Evolutionary conservation across 2,329 filamentous ascomycete genomes (phyloP), one percentile per base, ranked within the genome.

Genomic region (Epichloe sp.): DNA sequence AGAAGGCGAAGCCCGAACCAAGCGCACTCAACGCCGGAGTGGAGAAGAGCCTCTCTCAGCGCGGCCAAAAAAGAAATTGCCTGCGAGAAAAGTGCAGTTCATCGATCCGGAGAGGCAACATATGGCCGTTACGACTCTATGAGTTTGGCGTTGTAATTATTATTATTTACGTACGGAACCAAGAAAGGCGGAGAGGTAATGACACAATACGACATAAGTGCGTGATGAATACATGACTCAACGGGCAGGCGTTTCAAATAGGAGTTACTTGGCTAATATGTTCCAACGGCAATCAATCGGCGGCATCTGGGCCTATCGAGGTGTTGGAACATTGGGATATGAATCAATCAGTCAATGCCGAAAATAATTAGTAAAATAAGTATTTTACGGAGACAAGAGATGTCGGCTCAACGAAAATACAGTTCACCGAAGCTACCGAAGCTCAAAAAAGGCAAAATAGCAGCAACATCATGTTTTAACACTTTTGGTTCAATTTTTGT

Each of bases 1-100:
- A 58, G 78, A 80, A 59, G 71, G 70, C 46, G 79, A 85, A 52
- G 80, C 80, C 4, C 70, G 81, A 47, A 74, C 76, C 0, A 70
- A 66, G 56, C 70, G 80, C 52, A 83, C 66, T 56, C 71, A 76
- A 60, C 70, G 74, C 46, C 69, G 79, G 44, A 68, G 72, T 8
- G 66, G 60, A 7, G 66, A 62, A 31, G 60, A 59, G 10, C 59
- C 52, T 36, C 56, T 55, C 49, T 56, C 55, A 51, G 52, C 60
- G 37, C 55, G 62, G 49, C 48, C 63, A 49, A 54, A 63, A 53
- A 53, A 58, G 38, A 61, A 58, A 51, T 60, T 59, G 34, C 55
- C 63, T 5, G 55, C 60, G 19, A 59, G 68, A 43, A 70, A 64
- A 54, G 70, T 71, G 38, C 64, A 64, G 17, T 72, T 74, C 41